These are phyloP conservation scores for Rhizophagus clarus DNA, from an alignment of 192 early-diverging fungal species.

Conservation along the genomic window DNA sequence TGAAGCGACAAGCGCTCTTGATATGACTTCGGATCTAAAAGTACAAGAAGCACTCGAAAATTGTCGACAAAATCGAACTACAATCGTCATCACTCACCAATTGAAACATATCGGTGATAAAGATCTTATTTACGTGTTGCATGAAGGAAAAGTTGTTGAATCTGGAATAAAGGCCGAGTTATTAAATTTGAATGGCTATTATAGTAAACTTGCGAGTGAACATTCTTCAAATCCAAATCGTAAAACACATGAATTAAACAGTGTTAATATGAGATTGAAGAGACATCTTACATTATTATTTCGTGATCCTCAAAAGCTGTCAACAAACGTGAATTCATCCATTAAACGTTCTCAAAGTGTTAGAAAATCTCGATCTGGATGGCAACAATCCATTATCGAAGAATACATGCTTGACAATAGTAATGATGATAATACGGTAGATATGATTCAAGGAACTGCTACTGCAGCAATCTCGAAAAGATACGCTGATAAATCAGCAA, in stretches of 20 bases:
- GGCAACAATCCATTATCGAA: constrained; percentile 4
- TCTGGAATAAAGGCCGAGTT: constrained; percentile 32
- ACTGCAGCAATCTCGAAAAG: neutral
- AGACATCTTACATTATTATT: neutral
- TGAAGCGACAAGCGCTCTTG: constrained; percentile 41
- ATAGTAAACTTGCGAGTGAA: neutral
- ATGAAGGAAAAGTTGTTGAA: constrained; percentile 46
- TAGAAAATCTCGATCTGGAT: neutral
- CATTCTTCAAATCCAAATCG: neutral
- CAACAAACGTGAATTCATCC: neutral
- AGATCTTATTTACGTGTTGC: constrained; percentile 51
- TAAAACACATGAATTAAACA: neutral
- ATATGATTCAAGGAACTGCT: constrained; percentile 4
- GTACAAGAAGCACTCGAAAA: constrained; percentile 41
- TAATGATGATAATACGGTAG: neutral
- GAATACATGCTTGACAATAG: neutral
- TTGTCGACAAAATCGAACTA: constrained; percentile 45
- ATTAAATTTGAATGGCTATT: constrained; percentile 24
- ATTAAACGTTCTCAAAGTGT: neutral
- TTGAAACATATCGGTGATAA: constrained; percentile 54
- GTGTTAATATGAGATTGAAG: neutral
- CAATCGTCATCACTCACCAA: constrained; percentile 62
- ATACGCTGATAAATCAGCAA: constrained; percentile 8
- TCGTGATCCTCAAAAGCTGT: neutral
- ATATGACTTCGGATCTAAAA: constrained; percentile 34